These are phyloP conservation scores for Podaxis pistillaris DNA, from an alignment of 768 basidiomycete species.

Conservation along the genomic window DNA sequence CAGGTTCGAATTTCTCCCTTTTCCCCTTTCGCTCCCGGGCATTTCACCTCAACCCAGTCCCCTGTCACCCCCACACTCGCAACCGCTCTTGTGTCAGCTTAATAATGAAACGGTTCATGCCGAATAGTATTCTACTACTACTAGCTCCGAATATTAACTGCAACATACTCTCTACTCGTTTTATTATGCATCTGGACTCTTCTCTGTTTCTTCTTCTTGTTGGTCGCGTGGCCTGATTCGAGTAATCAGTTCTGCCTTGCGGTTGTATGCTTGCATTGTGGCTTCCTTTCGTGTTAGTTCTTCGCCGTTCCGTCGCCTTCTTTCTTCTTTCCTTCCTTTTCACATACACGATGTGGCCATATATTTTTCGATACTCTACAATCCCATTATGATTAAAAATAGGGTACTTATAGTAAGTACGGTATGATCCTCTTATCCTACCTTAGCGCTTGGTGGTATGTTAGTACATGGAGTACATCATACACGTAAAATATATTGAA, in stretches of 20 bases:
- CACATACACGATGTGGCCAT: neutral
- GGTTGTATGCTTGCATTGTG: slow-evolving; percentile 1
- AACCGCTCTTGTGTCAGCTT: slow-evolving; percentile 9
- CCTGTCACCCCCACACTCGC: neutral
- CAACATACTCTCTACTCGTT: slow-evolving; percentile 9
- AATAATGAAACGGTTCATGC: slow-evolving; percentile 12
- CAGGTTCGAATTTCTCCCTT: neutral
- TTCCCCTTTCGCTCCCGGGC: neutral
- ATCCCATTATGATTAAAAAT: neutral
- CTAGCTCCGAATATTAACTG: slow-evolving; percentile 16
- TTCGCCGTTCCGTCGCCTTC: neutral
- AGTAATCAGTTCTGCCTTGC: neutral
- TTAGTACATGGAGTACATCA: neutral
- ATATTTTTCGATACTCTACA: neutral
- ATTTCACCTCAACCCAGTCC: neutral
- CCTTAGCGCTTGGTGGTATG: neutral
- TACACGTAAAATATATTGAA: slow-evolving; percentile 9
- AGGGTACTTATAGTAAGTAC: neutral
- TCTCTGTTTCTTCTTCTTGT: neutral
- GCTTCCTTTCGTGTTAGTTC: neutral
- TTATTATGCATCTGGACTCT: slow-evolving; percentile 10
- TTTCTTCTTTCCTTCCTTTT: neutral
- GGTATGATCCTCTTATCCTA: neutral
- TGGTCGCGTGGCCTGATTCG: slow-evolving; percentile 12
- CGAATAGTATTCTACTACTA: slow-evolving; percentile 10